A percentile compares a stretch with the other conserved stretches of the same genome.
phyloP scores from a whole-genome alignment of 2,329 filamentous ascomycete species.

The Cercospora sp. region DNA sequence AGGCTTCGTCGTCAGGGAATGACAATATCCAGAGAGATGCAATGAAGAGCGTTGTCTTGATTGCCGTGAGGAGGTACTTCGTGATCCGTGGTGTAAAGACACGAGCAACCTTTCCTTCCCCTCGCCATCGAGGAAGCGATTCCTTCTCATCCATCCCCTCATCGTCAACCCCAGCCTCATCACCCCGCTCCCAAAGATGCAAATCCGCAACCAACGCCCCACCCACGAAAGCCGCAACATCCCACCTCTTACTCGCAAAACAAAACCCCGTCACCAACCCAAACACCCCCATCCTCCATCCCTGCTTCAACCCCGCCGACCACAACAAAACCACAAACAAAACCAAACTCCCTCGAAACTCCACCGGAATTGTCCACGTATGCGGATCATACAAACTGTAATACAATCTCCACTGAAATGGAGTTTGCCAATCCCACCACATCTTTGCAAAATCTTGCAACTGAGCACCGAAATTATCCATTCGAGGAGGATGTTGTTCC shows the following conservation, averaged over 20 bases:
- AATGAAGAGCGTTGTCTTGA: conserved; percentile 5
- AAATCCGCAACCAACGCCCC: conserved; percentile 20
- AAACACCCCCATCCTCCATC: conserved; percentile 10
- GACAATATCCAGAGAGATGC: conserved; percentile 17
- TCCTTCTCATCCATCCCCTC: conserved; percentile 10
- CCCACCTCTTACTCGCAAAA: conserved; percentile 15
- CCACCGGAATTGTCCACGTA: conserved; percentile 22
- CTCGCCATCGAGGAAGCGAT: neutral
- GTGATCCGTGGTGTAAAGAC: neutral
- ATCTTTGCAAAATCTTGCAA: conserved; percentile 3
- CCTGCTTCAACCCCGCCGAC: conserved; percentile 11
- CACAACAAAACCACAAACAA: conserved; percentile 21
- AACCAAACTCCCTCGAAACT: conserved; percentile 18
- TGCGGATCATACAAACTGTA: conserved; percentile 19
- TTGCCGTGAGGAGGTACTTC: neutral
- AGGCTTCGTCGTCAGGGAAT: conserved; percentile 20
- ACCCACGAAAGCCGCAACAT: conserved; percentile 19
- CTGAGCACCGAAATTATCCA: neutral
- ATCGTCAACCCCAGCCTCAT: no score
- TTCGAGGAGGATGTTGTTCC: conserved; percentile 22
- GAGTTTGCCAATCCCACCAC: conserved; percentile 19
- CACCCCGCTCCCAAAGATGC: conserved; percentile 4
- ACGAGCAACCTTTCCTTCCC: neutral
- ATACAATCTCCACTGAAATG: conserved; percentile 13
- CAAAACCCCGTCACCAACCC: conserved; percentile 9